Evolutionary conservation across 2,329 filamentous ascomycete species (phyloP), one percentile per base, ranked within the genome.

Genomic region (Ophiostoma pallidulum): DNA sequence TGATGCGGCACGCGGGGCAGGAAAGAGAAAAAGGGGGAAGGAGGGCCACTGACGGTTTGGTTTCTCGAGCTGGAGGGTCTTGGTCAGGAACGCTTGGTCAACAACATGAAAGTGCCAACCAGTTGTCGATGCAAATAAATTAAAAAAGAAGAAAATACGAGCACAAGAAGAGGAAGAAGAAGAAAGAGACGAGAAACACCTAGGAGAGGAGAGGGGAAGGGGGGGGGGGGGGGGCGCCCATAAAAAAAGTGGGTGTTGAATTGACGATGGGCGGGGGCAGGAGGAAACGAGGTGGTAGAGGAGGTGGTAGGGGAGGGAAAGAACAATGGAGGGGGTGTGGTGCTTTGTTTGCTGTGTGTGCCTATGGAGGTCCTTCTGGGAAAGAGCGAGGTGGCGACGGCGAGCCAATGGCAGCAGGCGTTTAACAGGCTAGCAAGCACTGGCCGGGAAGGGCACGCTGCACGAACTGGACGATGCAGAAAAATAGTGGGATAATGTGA

Each of bases 221-320:
- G n/a, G n/a, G n/a, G n/a, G n/a, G n/a, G 35, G 37, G 24, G 41
- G 29, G 40, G 22, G 24, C 36, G 41, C 29, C 35, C 29, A 14
- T 20, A 37, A 31, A 41, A 51, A 53, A 51, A 51, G 51, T 43
- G 51, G 49, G 43, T 26, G 41, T 32, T 20, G 33, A 35, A 52
- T 51, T 46, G 48, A 51, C 45, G 48, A 50, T 49, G 51, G 42
- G 43, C 45, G 49, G 37, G 20, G 28, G 41, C 35, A 26, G 44
- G 29, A 22, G 29, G 19, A 46, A 46, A n/a, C 18, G 47, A 37
- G 47, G 28, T 31, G 47, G 49, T 45, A 32, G 28, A 38, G 18
- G 29, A 47, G 38, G n/a, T n/a, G n/a, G n/a, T n/a, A n/a, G n/a
- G n/a, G n/a, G n/a, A 47, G 44, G 35, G 36, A 40, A 47, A 35